Evolutionary conservation across 2,329 filamentous ascomycete genomes (phyloP), one percentile per base, ranked within the genome.

Genomic region (Claviceps maximensis): DNA sequence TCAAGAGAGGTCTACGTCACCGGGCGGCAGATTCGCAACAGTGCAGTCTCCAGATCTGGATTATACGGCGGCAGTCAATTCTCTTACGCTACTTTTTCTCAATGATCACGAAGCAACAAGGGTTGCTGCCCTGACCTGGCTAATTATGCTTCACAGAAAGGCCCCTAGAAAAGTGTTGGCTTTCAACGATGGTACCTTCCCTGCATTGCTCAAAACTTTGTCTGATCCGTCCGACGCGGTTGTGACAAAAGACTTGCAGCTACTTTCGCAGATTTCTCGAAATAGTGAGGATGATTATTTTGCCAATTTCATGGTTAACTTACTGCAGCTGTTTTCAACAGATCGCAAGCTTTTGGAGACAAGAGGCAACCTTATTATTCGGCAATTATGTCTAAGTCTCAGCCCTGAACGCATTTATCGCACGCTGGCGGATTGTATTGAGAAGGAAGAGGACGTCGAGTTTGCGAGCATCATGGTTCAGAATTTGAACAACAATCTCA

Each of bases 401-500:
- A 96, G 90, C 58, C 87, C 93, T 0, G 93, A 98, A 67, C 82
- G 90, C 47, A 98, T 98, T 54, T 98, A 97, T 64, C 83, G 93
- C 33, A 97, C 89, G 2, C 76, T 98, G 58, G 94, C 93, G 27
- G 93, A 98, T 61, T 96, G 93, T 60, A 86, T 98, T 10, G 93
- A 97, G 67, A 95, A 90, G 64, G 93, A 98, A 67, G 93, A 97
- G 70, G 93, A 98, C 65, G 82, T 98, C 44, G 94, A 98, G 66
- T 98, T 98, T 69, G 91, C 93, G 17, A 96, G 91, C 65, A 97
- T 98, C 61, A 98, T 98, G 93, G 89, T 98, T 31, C 93, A 98
- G 67, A 97, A 97, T 62, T 76, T 98, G 51, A 98, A 98, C 72
- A 98, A 98, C 68, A 98, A 98, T 62, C 82, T 98, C 52, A 96